phyloP scores from a whole-genome alignment of 768 basidiomycete genomes.

The Hygrophorus pudorinus region DNA sequence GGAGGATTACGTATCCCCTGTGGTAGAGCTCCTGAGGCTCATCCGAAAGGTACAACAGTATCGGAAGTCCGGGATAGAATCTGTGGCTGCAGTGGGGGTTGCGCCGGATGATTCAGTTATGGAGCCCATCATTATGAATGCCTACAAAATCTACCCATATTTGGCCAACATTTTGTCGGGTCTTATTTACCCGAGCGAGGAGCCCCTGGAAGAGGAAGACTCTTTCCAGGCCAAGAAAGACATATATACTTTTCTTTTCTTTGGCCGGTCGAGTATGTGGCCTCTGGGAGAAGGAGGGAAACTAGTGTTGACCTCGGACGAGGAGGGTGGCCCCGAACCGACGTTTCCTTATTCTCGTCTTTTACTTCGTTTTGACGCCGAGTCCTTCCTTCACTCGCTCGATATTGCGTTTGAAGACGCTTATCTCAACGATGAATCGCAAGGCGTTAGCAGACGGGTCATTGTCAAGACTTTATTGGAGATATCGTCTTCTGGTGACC shows the following conservation, averaged over 20 bases:
- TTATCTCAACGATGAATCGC: slow-evolving; percentile 73
- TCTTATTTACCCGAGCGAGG: slow-evolving; percentile 77
- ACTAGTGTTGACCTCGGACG: slow-evolving; percentile 65
- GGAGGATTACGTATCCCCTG: slow-evolving; percentile 79
- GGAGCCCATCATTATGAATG: slow-evolving; percentile 56
- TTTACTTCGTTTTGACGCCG: slow-evolving; percentile 81
- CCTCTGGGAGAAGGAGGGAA: slow-evolving; percentile 62
- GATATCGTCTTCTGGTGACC: slow-evolving; percentile 44
- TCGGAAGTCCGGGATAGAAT: slow-evolving; percentile 29
- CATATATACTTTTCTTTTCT: slow-evolving; percentile 79
- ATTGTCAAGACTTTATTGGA: slow-evolving; percentile 82
- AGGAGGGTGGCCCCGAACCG: slow-evolving; percentile 66
- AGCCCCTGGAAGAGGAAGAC: slow-evolving; percentile 55
- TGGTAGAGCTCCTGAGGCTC: slow-evolving; percentile 75
- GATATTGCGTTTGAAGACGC: slow-evolving; percentile 93
- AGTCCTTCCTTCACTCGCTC: slow-evolving; percentile 86
- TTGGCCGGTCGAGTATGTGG: slow-evolving; percentile 71
- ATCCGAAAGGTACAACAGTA: slow-evolving; percentile 58
- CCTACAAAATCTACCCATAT: slow-evolving; percentile 90
- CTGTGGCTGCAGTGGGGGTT: slow-evolving; percentile 6
- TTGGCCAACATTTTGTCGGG: slow-evolving; percentile 75
- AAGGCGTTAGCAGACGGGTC: slow-evolving; percentile 61
- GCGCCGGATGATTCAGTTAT: slow-evolving; percentile 27
- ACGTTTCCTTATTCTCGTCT: slow-evolving; percentile 86
- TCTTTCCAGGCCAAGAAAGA: slow-evolving; percentile 59